Evolutionary conservation across 2,329 filamentous ascomycete genomes (phyloP).

Genomic region (Hypoxylon sp.): DNA sequence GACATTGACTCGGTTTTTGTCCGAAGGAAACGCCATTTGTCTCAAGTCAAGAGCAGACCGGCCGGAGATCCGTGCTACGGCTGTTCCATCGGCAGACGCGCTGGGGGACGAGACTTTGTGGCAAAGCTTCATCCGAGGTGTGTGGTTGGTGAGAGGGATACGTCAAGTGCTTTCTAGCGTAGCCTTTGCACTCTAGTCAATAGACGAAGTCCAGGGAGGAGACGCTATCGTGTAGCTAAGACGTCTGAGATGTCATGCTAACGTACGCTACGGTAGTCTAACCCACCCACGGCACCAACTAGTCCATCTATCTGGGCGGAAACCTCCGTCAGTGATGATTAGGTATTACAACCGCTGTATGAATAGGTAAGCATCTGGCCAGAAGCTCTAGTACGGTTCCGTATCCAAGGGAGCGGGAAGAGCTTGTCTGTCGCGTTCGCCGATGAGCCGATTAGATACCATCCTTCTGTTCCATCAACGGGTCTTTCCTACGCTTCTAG

Average conservation of each 20-base stretch:
- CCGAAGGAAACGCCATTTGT: slow-evolving; percentile 42
- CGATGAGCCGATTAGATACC: slow-evolving; percentile 41
- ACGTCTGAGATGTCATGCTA: slow-evolving; percentile 39
- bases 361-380: slow-evolving; percentile 28
- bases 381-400: slow-evolving; percentile 20
- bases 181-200: slow-evolving; percentile 18
- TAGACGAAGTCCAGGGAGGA: slow-evolving; percentile 23
- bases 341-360: slow-evolving; percentile 34
- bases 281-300: slow-evolving; percentile 14
- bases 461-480: slow-evolving; percentile 28
- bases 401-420: slow-evolving; percentile 30
- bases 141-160: slow-evolving; percentile 17
- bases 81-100: slow-evolving; percentile 20
- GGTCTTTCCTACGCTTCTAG: slow-evolving; percentile 22
- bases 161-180: slow-evolving; percentile 23
- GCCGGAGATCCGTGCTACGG: slow-evolving; percentile 44
- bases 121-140: slow-evolving; percentile 39
- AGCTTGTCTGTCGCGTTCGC: slow-evolving; percentile 29
- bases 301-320: slow-evolving; percentile 22
- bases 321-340: slow-evolving; percentile 36
- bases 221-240: slow-evolving; percentile 32
- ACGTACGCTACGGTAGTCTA: slow-evolving; percentile 34
- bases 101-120: slow-evolving; percentile 21
- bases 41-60: slow-evolving; percentile 35
- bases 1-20: slow-evolving; percentile 43